A percentile compares a stretch with the other conserved stretches of the same genome.
Evolutionary conservation across 2,329 filamentous ascomycete genomes (phyloP).

Genomic region (Triangularia setosa): DNA sequence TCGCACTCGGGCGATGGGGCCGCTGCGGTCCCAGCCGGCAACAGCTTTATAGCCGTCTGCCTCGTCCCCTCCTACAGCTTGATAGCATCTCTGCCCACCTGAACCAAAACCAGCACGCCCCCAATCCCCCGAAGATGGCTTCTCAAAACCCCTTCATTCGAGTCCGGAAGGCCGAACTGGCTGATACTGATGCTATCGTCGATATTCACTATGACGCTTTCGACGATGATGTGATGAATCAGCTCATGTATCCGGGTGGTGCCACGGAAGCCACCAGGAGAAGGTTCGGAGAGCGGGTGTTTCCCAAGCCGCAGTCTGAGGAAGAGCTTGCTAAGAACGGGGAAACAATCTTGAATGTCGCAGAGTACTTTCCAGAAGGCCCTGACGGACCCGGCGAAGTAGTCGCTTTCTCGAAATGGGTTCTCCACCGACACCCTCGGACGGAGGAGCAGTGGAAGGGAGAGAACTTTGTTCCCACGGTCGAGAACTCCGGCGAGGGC

Average conservation of each 20-base stretch:
- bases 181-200: conserved; percentile 20
- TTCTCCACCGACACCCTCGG: conserved; percentile 21
- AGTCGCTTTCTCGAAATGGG: conserved; percentile 31
- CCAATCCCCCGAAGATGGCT: not conserved
- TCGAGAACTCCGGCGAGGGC: conserved; percentile 26
- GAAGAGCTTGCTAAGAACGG: conserved; percentile 7
- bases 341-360: conserved; percentile 23
- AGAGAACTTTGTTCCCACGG: conserved; percentile 6
- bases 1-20: not conserved
- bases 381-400: conserved; percentile 22
- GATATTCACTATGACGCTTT: conserved; percentile 26
- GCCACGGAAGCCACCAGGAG: conserved; percentile 15
- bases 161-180: conserved; percentile 23
- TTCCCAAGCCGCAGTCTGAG: conserved; percentile 4
- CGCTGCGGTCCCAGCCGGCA: not conserved
- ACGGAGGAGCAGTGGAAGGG: conserved; percentile 28
- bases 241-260: conserved; percentile 27
- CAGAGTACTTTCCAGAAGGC: conserved; percentile 24
- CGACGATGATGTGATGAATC: conserved; percentile 20
- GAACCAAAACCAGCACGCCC: not conserved
- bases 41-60: not conserved
- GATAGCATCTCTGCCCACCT: not conserved
- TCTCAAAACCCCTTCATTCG: conserved; percentile 18
- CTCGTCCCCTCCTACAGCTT: not conserved
- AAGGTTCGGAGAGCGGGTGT: conserved; percentile 19